Conservation (phyloP, 2,329 filamentous ascomycete species). For the Fusarium falciforme region DNA sequence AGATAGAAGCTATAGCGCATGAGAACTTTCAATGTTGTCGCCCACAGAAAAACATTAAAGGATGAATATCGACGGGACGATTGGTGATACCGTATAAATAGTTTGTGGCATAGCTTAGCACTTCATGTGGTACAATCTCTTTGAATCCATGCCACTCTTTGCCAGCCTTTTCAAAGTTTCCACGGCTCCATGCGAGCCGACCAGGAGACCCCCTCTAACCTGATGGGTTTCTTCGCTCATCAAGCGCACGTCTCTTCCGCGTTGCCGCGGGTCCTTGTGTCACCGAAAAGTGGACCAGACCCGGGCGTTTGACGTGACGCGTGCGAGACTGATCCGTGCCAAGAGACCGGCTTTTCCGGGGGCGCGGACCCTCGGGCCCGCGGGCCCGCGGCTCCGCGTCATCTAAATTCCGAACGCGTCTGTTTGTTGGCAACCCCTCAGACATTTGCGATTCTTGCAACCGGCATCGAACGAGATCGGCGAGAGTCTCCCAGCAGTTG, state of each 20-base stretch:
- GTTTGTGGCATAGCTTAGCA: neutral
- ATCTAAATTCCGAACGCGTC: neutral
- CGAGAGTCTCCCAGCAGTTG: neutral
- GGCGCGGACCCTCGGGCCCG: neutral
- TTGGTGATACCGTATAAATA: neutral
- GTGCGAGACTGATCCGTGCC: neutral
- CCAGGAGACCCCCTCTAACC: neutral
- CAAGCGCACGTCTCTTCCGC: neutral
- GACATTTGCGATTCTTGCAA: neutral
- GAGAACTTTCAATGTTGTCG: neutral
- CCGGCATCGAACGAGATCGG: neutral
- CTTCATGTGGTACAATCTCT: neutral
- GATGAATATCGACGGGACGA: neutral
- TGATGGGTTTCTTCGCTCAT: neutral
- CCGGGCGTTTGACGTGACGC: neutral
- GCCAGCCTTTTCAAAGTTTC: neutral
- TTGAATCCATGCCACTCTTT: neutral
- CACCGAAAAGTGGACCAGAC: neutral
- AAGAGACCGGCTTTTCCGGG: neutral
- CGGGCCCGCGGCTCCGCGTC: neutral
- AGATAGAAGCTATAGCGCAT: neutral
- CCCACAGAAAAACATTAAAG: rapidly evolving
- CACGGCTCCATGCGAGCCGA: neutral
- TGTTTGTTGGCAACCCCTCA: neutral
- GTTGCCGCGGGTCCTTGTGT: neutral